Base-by-base conservation (phyloP, 2,329 filamentous ascomycete genomes). In the Calycina herbarum region DNA sequence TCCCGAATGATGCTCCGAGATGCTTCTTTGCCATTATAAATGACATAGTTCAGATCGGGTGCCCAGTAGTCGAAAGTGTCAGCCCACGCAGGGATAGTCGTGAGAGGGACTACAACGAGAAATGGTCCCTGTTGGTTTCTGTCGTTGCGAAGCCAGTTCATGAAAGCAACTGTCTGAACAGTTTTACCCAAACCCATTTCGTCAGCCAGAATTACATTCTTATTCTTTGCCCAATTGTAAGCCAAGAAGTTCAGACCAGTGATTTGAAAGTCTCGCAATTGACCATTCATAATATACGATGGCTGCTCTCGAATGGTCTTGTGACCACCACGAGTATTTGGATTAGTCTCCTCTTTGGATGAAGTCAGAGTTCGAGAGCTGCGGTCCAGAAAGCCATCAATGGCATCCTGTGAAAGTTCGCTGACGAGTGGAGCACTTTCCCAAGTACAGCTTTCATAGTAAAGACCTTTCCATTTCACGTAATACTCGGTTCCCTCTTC, bases 151-250 rank as follows among this genome's bases (percentile, higher is more conserved):
- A 99, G 84, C 94, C 95, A 99, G 76, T 94, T 97, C 78, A 99
- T 90, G 77, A 98, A 98, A 0, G 94, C 89, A 33, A 99, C 94
- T 0, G 94, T 97, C 79, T 99, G 95, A 0, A 99, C 95, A 0
- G 95, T 99, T 81, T 99, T 99, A 33, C 95, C 95, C 15, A 99
- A 84, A 73, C 95, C 95, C 95, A 99, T 99, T 79, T 99, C 95
- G 76, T 99, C 95, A 59, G 95, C 95, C 62, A 99, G 85, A 73
- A 99, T 97, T 75, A 98, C 95, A 73, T 98, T 99, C 77, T 95
- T 95, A 64, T 88, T 89, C 74, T 91, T 89, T 62, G 91, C 92
- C 96, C 96, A 99, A 78, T 98, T 97, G 79, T 96, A 93, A 57
- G 92, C 92, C 68, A 99, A 82, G 78, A 97, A 99, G 80, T 98